These are phyloP conservation scores for Tetraselmis chui DNA, from an alignment of 139 green algal species.

Conservation along the genomic window DNA sequence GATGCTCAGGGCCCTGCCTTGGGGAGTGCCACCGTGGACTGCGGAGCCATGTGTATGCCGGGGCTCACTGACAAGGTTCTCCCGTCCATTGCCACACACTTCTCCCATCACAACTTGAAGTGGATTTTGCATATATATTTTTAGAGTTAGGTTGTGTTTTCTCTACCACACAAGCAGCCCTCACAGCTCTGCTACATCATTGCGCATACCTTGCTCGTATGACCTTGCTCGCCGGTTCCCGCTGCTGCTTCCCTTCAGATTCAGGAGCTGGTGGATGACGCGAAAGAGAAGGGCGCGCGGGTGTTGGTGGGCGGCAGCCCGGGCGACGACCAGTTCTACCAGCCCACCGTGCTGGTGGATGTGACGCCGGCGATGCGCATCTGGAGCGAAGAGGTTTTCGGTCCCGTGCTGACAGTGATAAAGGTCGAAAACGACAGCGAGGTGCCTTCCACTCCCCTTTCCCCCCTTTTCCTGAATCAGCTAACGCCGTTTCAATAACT, in stretches of 20 bases:
- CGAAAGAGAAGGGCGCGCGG: conserved; percentile 72
- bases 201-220: too few relatives aligned
- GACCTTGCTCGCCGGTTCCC: too few relatives aligned
- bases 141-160: too few relatives aligned
- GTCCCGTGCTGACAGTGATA: conserved; percentile 69
- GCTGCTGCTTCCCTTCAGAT: too few relatives aligned
- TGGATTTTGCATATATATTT: too few relatives aligned
- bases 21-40: conserved; percentile 54
- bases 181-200: too few relatives aligned
- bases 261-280: conserved; percentile 84
- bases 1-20: conserved; percentile 39
- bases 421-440: conserved; percentile 11
- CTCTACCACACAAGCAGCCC: too few relatives aligned
- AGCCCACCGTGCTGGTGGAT: conserved; percentile 79
- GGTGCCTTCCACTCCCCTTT: too few relatives aligned
- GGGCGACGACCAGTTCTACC: conserved; percentile 82
- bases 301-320: conserved; percentile 62
- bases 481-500: too few relatives aligned
- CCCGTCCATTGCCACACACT: too few relatives aligned
- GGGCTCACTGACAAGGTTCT: conserved; percentile 72
- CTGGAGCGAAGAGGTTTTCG: conserved; percentile 93
- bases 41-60: conserved; percentile 92
- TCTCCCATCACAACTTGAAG: too few relatives aligned
- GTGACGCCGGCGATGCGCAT: conserved; percentile 80
- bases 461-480: too few relatives aligned